Base-by-base conservation (phyloP, 2,329 filamentous ascomycete species). In the Rutstroemia sp. region DNA sequence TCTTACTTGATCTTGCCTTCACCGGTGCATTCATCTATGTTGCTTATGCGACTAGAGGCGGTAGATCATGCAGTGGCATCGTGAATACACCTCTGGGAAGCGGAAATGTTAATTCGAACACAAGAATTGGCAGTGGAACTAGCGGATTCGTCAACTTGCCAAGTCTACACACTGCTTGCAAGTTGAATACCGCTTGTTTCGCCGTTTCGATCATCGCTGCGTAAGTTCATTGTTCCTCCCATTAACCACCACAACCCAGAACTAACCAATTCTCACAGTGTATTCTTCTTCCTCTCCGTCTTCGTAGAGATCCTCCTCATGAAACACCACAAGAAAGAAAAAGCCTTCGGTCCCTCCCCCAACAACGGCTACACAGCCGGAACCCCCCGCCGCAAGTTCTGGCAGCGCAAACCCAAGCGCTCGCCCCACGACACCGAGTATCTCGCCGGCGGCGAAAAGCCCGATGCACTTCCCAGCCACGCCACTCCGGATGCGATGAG, bases 21-120 rank as follows among this genome's bases (percentile, higher is more conserved):
- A 74, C 83, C 52, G 89, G 80, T 42, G 83, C 78, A 58, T 94
- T 94, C 76, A 81, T 95, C 67, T 95, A 91, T 67, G 81, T 96
- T 58, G 90, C 91, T 0, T 76, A 86, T 49, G 78, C 89, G 61
- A 92, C 88, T 58, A 80, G 87, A 39, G 73, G 81, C 56, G 91
- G 91, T 39, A 81, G 82, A 0, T 79, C 73, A 50, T 96, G 92
- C 75, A 77, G 73, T 14, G 82, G 82, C 49, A 73, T 74, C 16
- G 78, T 91, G 58, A 74, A 78, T 49, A 92, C 84, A 16, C 83
- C 83, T 6, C 81, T 92, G 53, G 91, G 91, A 39, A 77, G 70
- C 4, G 88, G 87, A 5, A 72, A 79, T 7, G 75, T 80, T 1
- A 69, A 70, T 50, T 73, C 74, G 25, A 73, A 77, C 38, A 27